phyloP scores from a whole-genome alignment of 345 rosid genomes.

The Dimocarpus longan region DNA sequence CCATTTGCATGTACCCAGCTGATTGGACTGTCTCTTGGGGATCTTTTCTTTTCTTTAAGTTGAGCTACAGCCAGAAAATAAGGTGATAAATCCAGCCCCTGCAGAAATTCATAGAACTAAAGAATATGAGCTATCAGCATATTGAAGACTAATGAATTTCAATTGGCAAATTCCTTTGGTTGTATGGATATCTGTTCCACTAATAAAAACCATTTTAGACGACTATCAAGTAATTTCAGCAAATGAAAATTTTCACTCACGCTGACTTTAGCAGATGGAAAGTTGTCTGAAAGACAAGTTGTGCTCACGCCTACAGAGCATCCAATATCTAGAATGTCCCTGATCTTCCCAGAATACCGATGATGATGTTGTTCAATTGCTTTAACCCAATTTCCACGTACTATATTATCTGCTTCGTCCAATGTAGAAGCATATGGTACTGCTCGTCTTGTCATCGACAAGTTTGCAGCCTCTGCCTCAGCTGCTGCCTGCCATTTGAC shows the following conservation, averaged over 20 bases:
- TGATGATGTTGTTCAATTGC: constrained; percentile 49
- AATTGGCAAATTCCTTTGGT: neutral
- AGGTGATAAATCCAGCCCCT: constrained; percentile 73
- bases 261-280: constrained; percentile 54
- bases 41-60: constrained; percentile 47
- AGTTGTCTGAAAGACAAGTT: constrained; percentile 51
- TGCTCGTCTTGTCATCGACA: constrained; percentile 54
- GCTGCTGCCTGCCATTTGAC: constrained; percentile 61
- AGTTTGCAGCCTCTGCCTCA: constrained; percentile 67
- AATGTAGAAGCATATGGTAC: constrained; percentile 50
- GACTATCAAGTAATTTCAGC: neutral
- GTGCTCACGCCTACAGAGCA: constrained; percentile 72
- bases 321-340: constrained; percentile 61
- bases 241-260: constrained; percentile 34
- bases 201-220: neutral
- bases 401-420: constrained; percentile 48
- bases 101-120: constrained; percentile 8
- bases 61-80: constrained; percentile 68
- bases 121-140: constrained; percentile 6
- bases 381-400: constrained; percentile 62
- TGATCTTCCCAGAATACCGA: constrained; percentile 40
- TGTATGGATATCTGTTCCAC: neutral
- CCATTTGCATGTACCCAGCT: constrained; percentile 64
- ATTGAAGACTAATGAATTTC: neutral
- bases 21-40: constrained; percentile 41